Percentiles rank a stretch among this genome's conserved stretches.
phyloP scores from a whole-genome alignment of 495 filamentous ascomycete genomes.

The Pseudevernia furfuracea region DNA sequence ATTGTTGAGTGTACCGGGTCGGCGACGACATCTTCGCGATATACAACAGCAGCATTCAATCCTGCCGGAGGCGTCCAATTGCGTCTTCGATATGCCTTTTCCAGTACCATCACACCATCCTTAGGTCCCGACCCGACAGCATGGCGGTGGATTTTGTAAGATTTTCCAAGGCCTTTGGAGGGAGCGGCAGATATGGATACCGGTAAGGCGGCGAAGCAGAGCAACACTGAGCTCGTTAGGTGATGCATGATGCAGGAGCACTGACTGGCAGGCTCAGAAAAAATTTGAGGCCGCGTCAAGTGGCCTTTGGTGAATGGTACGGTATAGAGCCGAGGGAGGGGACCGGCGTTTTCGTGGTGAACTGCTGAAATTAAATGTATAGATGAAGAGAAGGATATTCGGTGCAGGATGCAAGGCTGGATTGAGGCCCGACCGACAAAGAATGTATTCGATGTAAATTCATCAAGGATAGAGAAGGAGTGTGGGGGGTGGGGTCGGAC shows the following conservation, averaged over 20 bases:
- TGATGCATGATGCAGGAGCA: slow-evolving; percentile 31
- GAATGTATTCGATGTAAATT: not conserved
- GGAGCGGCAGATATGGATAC: slow-evolving; percentile 28
- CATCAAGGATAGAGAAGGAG: not conserved
- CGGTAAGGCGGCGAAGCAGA: slow-evolving; percentile 15
- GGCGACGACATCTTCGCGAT: slow-evolving; percentile 26
- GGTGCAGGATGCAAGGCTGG: not conserved
- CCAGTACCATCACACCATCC: slow-evolving; percentile 49
- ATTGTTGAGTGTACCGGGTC: slow-evolving; percentile 22
- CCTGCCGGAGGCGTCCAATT: slow-evolving; percentile 35
- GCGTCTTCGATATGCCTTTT: slow-evolving; percentile 59
- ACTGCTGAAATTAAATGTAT: not conserved
- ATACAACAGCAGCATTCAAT: slow-evolving; percentile 33
- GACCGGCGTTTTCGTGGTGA: not conserved
- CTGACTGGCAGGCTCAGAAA: slow-evolving; percentile 29
- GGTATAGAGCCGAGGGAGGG: not conserved
- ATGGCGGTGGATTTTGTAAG: slow-evolving; percentile 57
- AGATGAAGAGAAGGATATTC: not conserved
- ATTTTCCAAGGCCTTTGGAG: slow-evolving; percentile 32
- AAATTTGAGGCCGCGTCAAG: slow-evolving; percentile 15
- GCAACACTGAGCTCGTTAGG: slow-evolving; percentile 17
- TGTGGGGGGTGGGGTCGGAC: not conserved
- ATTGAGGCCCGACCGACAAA: slow-evolving; percentile 6
- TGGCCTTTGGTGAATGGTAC: not conserved
- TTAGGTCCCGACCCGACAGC: slow-evolving; percentile 33